Evolutionary conservation across 2,329 filamentous ascomycete genomes (phyloP), one percentile per base, ranked within the genome.

Genomic region (Calonectria ilicicola): DNA sequence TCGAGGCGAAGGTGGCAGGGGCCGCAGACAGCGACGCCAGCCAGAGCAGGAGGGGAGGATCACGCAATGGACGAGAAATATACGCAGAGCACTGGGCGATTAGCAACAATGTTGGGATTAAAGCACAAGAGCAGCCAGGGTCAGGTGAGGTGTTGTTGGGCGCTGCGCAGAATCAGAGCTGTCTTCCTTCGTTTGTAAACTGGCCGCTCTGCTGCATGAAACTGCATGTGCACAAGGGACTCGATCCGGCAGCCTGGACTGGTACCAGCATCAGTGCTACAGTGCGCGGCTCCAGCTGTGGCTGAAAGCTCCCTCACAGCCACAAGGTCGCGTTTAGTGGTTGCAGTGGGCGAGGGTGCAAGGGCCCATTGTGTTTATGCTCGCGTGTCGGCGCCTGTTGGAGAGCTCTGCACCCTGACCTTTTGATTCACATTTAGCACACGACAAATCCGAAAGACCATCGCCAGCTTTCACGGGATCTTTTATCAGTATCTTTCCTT

Each of bases 271-370:
- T 29, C 23, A 42, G 64, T 38, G 23, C 6, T 51, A 42, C 29
- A 49, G 60, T 44, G 51, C 42, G 15, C 38, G 66, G 69, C 63
- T 70, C 42, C 40, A 23, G 56, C 27, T 76, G 78, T 80, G 78
- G 78, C 78, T 78, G 76, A 49, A 49, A 64, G 62, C 58, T 46
- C 12, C 53, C 9, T 76, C 77, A 70, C 47, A 79, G 75, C 72
- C 73, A 79, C 73, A 74, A 68, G 47, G 44, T 63, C 79, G 79
- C 79, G 79, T 80, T 80, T 76, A 81, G 80, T 81, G 80, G 75
- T 80, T 80, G 72, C 77, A 80, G 76, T 35, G 40, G 12, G 14
- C 12, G 23, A 27, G 17, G 58, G 40, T 42, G 38, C 58, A 63
- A 63, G 58, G 58, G 53, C 53, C 67, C 66, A 62, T 65, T 69